Evolutionary conservation across 2,329 filamentous ascomycete species (phyloP), one percentile per base, ranked within the genome.

Genomic region (Penicillium sp.): DNA sequence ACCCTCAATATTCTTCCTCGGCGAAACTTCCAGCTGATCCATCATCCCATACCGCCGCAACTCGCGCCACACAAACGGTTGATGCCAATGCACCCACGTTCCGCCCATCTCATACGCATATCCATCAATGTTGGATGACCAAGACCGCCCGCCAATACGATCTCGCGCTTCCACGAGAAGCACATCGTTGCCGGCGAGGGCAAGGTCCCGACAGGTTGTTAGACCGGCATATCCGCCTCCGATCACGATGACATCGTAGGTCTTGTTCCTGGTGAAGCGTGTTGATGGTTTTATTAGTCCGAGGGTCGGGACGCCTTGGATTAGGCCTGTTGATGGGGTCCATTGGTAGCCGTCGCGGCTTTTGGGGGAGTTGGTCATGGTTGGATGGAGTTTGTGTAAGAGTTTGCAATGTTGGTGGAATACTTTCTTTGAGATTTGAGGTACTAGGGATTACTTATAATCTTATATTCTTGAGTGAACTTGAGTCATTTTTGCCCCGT

Each of bases 61-160:
- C 38, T 62, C 56, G 1, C 51, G 56, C 45, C 49, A 43, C 45
- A 58, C 16, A 52, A 28, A 35, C 14, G 53, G 22, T 33, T 62
- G 60, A 22, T 48, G 25, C 26, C 58, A 53, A 3, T 35, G 46
- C n/a, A 62, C 49, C 60, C 60, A 62, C 4, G 57, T 60, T 0
- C 57, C 57, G 0, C 60, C 60, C 53, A 62, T 55, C 19, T 62
- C 60, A 14, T 54, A 59, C 5, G 22, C 49, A 14, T 59, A 52
- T 10, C 57, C 57, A 38, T 58, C 53, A 35, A 52, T 38, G 8
- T 57, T 58, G 3, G 30, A 46, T 10, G 33, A 51, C 25, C 33
- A 64, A 1, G 59, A 59, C 0, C 80, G 67, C 1, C 82, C 81
- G 26, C 82, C 82, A 43, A 83, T 78, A 0, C 81, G 72, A 61